These are phyloP conservation scores for Ogataea siamensis DNA, from an alignment of 805 yeast species.

Conservation along the genomic window DNA sequence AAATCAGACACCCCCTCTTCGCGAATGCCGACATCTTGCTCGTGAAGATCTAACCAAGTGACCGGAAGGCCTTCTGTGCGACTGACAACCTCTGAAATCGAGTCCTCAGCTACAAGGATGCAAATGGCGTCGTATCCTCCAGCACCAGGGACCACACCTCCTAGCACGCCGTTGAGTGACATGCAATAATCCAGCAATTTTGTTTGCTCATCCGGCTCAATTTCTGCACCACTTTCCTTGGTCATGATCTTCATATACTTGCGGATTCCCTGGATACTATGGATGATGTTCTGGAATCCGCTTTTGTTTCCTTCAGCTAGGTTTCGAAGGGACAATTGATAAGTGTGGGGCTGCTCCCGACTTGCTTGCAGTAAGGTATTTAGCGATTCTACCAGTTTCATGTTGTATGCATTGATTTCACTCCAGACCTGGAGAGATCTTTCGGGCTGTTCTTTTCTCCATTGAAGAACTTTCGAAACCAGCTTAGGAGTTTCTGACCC, in stretches of 20 bases:
- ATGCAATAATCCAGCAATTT: constrained; percentile 57
- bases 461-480: constrained; percentile 68
- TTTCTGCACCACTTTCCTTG: constrained; percentile 67
- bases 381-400: constrained; percentile 50
- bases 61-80: constrained; percentile 36
- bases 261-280: constrained; percentile 53
- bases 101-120: constrained; percentile 53
- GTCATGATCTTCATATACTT: constrained; percentile 59
- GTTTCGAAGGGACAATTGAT: constrained; percentile 30
- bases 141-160: constrained; percentile 99
- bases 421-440: constrained; percentile 52
- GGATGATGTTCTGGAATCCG: constrained; percentile 35
- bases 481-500: constrained; percentile 95
- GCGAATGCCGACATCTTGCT: constrained; percentile 57
- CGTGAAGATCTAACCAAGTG: constrained; percentile 65
- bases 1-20: constrained; percentile 43
- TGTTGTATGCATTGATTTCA: constrained; percentile 57
- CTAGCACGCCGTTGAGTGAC: constrained; percentile 68
- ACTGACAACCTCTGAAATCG: constrained; percentile 36
- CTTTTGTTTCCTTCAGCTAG: constrained; percentile 14
- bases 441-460: constrained; percentile 59
- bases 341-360: constrained; percentile 33
- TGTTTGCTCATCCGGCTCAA: constrained; percentile 84
- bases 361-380: constrained; percentile 37
- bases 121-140: constrained; percentile 96